phyloP scores from a whole-genome alignment of 2,329 filamentous ascomycete species.

The Xylariaceae sp. region DNA sequence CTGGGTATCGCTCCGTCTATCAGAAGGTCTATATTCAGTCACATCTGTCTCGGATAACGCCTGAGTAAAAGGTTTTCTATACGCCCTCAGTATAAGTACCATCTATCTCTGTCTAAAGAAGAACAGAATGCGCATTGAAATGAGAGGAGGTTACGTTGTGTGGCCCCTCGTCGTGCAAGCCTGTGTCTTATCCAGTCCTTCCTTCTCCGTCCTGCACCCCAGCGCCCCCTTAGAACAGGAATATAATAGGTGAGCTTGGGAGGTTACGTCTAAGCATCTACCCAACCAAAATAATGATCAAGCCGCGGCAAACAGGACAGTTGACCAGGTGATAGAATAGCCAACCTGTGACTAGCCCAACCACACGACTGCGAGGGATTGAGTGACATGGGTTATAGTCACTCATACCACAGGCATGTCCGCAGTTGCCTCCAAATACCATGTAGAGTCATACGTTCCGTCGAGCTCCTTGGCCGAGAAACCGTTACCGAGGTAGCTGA shows the following conservation, averaged over 20 bases:
- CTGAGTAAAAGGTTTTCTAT: neutral
- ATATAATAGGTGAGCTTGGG: too few relatives aligned
- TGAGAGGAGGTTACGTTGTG: too few relatives aligned
- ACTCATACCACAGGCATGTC: conserved; percentile 14
- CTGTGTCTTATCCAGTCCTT: too few relatives aligned
- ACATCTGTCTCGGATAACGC: neutral
- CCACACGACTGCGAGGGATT: neutral
- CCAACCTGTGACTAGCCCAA: neutral
- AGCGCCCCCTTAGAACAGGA: too few relatives aligned
- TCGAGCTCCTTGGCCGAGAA: conserved; percentile 46
- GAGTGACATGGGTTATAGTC: neutral
- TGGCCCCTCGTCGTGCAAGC: too few relatives aligned
- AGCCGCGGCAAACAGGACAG: too few relatives aligned
- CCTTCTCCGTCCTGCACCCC: too few relatives aligned
- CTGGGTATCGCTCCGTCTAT: neutral
- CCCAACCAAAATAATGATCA: too few relatives aligned
- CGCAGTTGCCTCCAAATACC: conserved; percentile 38
- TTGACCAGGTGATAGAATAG: neutral
- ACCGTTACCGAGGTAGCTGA: conserved; percentile 51
- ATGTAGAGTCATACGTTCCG: conserved; percentile 37
- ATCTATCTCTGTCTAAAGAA: too few relatives aligned
- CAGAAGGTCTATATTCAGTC: neutral
- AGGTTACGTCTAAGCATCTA: too few relatives aligned
- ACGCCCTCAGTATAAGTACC: neutral
- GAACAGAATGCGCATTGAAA: too few relatives aligned